Percentiles rank a stretch among this genome's conserved stretches.
Conservation (phyloP, 768 basidiomycete genomes). For the Mycena metata region DNA sequence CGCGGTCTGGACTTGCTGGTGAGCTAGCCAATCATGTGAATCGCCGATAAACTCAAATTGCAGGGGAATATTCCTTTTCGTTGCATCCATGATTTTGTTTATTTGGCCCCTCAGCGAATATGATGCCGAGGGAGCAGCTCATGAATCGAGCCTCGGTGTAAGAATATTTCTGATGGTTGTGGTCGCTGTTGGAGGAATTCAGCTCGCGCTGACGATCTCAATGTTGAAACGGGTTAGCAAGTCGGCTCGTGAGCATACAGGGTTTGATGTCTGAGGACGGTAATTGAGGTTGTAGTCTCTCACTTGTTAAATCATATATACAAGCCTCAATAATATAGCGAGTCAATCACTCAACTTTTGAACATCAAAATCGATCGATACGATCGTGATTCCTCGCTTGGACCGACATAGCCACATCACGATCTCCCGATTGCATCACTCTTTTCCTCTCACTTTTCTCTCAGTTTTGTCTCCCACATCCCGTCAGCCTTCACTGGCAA, state of each 20-base stretch:
- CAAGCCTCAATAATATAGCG: too few relatives aligned
- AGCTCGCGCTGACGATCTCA: constrained; percentile 14
- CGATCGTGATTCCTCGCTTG: neutral
- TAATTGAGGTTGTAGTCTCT: neutral
- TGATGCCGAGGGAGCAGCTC: neutral
- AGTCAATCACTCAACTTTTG: too few relatives aligned
- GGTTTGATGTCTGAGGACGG: neutral
- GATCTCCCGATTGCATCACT: neutral
- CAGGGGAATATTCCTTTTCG: constrained; percentile 24
- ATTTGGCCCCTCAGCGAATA: constrained; percentile 18
- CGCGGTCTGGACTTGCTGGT: constrained; percentile 26
- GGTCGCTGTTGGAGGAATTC: constrained; percentile 7
- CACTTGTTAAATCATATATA: too few relatives aligned
- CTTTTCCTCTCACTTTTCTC: neutral
- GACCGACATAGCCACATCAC: neutral
- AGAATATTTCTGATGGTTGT: constrained; percentile 14
- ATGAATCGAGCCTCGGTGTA: neutral
- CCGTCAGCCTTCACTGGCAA: too few relatives aligned
- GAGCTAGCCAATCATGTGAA: neutral
- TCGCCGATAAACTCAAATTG: neutral
- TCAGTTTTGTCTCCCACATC: too few relatives aligned
- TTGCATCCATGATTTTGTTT: constrained; percentile 21
- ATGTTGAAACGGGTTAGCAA: constrained; percentile 19
- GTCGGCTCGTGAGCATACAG: neutral
- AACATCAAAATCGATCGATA: too few relatives aligned